Conservation (phyloP, 177 flowering plant genomes). For the Vitis hybrid region DNA sequence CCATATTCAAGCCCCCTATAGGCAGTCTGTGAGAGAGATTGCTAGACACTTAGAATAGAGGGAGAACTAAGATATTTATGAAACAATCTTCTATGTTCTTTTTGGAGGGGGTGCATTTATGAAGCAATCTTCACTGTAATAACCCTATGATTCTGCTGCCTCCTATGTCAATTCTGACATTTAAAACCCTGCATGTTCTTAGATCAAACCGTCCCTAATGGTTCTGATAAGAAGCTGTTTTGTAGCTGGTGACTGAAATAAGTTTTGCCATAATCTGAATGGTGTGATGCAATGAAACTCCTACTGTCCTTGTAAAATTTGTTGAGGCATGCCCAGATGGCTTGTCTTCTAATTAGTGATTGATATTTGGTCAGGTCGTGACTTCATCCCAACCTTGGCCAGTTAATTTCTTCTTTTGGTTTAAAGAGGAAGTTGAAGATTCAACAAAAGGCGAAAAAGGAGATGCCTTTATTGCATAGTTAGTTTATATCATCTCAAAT, state of each 20-base stretch:
- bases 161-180: background rate
- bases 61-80: background rate
- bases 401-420: background rate
- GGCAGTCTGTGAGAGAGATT: background rate
- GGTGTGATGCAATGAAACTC: background rate
- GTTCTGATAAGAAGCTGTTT: background rate
- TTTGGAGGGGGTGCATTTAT: background rate
- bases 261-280: background rate
- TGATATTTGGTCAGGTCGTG: background rate
- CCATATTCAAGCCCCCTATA: slow-evolving; percentile 1
- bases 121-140: slow-evolving; percentile 1
- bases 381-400: background rate
- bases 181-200: background rate
- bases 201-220: background rate
- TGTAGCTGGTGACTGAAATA: background rate
- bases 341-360: background rate
- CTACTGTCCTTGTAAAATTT: background rate
- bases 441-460: too few relatives aligned
- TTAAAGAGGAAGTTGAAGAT: too few relatives aligned
- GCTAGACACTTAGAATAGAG: background rate
- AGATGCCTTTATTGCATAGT: too few relatives aligned
- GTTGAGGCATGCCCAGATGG: background rate
- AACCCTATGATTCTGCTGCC: background rate
- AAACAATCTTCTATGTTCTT: background rate
- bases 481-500: too few relatives aligned